phyloP scores from a whole-genome alignment of 108 stramenopile species.

The Nannochloropsis gaditana region DNA sequence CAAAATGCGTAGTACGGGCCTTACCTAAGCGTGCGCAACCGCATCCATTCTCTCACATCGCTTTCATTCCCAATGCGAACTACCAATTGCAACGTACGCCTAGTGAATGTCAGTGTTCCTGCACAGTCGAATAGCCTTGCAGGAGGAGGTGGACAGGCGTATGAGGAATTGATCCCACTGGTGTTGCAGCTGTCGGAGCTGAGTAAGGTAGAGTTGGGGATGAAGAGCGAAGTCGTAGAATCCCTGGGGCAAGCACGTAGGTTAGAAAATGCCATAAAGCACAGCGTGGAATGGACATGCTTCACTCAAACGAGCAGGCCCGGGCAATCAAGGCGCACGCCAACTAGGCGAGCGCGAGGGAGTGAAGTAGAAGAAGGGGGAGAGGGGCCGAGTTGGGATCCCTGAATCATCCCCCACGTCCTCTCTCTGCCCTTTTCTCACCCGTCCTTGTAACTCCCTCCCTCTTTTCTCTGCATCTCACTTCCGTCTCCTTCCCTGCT shows the following conservation, averaged over 20 bases:
- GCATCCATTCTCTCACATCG: not conserved
- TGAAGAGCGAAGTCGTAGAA: not conserved
- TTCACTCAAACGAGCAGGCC: no score
- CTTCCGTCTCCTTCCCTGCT: no score
- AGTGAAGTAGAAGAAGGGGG: not conserved
- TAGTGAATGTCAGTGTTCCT: not conserved
- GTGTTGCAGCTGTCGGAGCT: not conserved
- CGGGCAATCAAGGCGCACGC: not conserved
- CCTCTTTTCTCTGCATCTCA: not conserved
- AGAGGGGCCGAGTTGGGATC: not conserved
- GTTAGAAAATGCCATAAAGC: not conserved
- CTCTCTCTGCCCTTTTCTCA: not conserved
- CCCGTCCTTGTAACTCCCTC: not conserved
- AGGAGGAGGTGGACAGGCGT: not conserved
- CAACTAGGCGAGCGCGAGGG: not conserved
- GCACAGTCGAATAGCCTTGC: not conserved
- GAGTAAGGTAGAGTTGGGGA: not conserved
- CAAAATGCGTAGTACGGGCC: no score
- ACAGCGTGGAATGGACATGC: not conserved
- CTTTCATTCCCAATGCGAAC: not conserved
- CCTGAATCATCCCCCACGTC: not conserved
- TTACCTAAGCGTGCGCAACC: no score
- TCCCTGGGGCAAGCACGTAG: no score
- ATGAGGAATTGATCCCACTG: constrained; percentile 8
- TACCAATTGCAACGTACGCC: not conserved